Base-by-base conservation (phyloP, 23 red algal species). In the Agarophyton chilense region DNA sequence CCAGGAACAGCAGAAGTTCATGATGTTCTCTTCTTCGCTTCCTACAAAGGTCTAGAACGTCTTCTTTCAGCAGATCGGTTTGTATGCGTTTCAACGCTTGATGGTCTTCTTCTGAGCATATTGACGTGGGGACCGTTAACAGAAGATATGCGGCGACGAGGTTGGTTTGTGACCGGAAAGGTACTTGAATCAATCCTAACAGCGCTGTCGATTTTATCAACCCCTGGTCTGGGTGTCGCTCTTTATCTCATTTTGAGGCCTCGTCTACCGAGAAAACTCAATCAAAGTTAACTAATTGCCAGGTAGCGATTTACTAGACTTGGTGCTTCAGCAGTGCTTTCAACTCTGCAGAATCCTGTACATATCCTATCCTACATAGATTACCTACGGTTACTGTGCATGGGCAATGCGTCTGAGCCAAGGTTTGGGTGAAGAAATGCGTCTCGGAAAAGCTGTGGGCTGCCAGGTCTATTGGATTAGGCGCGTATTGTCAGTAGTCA, bases 81-180 rank as follows among this genome's bases (percentile, higher is more conserved):
- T 31, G 65, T 73, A 36, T 57, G 35, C 50, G 65, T 73, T 17
- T 61, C 88, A 62, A 52, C 39, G 18, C 36, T 91, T 68, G 88
- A 91, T 74, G 44, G 58, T 14, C 8, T 82, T 4, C 8, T 81
- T 9, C 72, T 91, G 21, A 54, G 35, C 28, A 33, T 75, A 34
- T 17, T 82, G 22, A 82, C 57, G 31, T 71, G 74, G 52, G 88
- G 88, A n/a, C 88, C 88, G 31, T 60, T 91, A 26, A 91, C 73
- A 21, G 88, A 91, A 29, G 88, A 91, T 46, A 91, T 91, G 88
- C 53, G 46, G 21, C 88, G 88, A 40, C 74, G 88, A 41, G 88
- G 88, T 57, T 91, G 88, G 88, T 81, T 82, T 91, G 60, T 54
- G 18, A 40, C 12, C 28, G 88, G 88, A 29, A 81, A 61, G 32